phyloP scores from a whole-genome alignment of 371 early-diverging fungal species.

The Mucor circinelloides region DNA sequence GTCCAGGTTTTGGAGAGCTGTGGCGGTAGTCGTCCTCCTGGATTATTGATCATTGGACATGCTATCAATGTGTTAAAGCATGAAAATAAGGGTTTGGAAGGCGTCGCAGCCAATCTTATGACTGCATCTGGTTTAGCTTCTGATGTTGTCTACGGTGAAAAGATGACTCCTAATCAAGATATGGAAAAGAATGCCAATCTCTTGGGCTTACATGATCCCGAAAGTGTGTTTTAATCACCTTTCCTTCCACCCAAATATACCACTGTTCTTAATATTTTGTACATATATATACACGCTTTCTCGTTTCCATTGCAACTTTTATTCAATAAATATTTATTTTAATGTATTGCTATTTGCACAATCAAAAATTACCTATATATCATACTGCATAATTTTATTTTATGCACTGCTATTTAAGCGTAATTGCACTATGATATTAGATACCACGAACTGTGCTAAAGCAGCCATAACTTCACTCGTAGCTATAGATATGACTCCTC shows the following conservation, averaged over 20 bases:
- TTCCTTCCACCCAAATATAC: background rate
- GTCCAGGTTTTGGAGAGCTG: conserved; percentile 64
- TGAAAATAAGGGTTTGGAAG: conserved; percentile 33
- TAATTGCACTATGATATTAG: too few species aligned
- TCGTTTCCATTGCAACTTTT: background rate
- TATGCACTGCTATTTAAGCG: too few species aligned
- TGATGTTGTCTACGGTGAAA: conserved; percentile 5
- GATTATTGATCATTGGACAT: conserved; percentile 69
- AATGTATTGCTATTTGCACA: too few species aligned
- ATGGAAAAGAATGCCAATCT: conserved; percentile 16
- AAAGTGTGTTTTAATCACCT: conserved; percentile 33
- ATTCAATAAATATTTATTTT: background rate
- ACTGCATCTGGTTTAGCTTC: conserved; percentile 14
- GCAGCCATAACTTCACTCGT: too few species aligned
- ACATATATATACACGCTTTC: background rate
- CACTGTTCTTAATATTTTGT: background rate
- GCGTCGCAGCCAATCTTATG: conserved; percentile 37
- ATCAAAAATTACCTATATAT: too few species aligned
- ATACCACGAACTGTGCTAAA: too few species aligned
- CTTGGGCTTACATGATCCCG: conserved; percentile 48
- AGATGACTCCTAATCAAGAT: background rate
- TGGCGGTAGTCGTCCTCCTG: conserved; percentile 76
- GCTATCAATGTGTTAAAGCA: conserved; percentile 54
- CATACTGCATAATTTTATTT: too few species aligned
- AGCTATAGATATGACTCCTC: too few species aligned